Base-by-base conservation (phyloP, 1,139 yeast genomes). In the Wickerhamiella pararugosa region DNA sequence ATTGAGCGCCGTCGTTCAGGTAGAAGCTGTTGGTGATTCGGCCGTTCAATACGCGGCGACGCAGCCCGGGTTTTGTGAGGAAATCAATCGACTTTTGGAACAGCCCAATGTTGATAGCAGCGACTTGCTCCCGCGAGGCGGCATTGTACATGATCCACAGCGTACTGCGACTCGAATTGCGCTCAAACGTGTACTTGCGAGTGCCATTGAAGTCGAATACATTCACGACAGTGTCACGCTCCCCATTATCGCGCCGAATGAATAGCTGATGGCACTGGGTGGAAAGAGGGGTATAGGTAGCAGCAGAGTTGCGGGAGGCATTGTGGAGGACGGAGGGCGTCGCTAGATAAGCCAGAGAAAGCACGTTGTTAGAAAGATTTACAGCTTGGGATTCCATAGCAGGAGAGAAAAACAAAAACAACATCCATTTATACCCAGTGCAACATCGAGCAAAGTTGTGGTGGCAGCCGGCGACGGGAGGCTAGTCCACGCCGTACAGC, bases 21-120 rank as follows among this genome's bases (percentile, higher is more conserved):
- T 68, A 68, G 54, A 75, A 76, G 26, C 45, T 46, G 36, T 62
- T 48, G 29, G 29, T 44, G 25, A 64, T 62, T 45, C 54, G 52
- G 36, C 62, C 51, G 10, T 26, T 43, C 29, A 63, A 47, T 36
- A 58, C 64, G 40, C 79, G 64, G 52, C 70, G 75, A 43, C 64
- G 66, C 36, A 72, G 44, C 3, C 65, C 70, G 2, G 60, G 52
- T 50, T 71, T 70, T 49, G 60, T 63, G 51, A 71, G 75, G 58
- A 73, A 73, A 49, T 69, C 74, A 40, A 73, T 64, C 5, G 70
- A 58, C 39, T 71, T 64, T 29, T 62, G 55, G 36, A 66, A 54
- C 42, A 70, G 55, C 0, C 78, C 76, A 25, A 73, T 68, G 46
- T 69, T 64, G 37, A 75, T 60, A 2, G 76, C 67, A 4, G 76